These are phyloP conservation scores for Penicillium sp. DNA, from an alignment of 2,329 filamentous ascomycete species.

Conservation along the genomic window DNA sequence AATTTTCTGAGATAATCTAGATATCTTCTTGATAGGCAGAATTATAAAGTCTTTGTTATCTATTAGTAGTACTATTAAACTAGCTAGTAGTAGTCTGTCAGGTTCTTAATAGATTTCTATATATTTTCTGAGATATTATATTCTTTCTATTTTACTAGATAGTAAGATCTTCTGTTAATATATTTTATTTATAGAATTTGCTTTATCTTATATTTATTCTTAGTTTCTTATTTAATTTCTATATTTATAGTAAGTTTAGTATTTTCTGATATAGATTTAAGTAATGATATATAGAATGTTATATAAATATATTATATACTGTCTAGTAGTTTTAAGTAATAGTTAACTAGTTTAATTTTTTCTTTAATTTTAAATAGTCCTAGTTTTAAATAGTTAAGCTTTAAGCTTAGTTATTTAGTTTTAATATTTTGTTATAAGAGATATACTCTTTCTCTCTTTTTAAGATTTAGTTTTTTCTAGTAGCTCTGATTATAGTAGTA, in stretches of 20 bases:
- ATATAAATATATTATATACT: background rate
- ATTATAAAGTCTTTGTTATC: too few relatives aligned
- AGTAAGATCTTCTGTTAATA: too few relatives aligned
- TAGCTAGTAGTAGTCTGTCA: constrained; percentile 9
- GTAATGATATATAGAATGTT: background rate
- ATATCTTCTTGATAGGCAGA: too few relatives aligned
- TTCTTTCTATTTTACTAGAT: too few relatives aligned
- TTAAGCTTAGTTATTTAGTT: background rate
- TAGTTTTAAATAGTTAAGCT: background rate
- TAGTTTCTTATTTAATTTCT: too few relatives aligned
- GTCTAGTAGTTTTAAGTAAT: background rate
- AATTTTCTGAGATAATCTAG: too few relatives aligned
- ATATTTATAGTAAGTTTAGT: too few relatives aligned
- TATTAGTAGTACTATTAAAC: constrained; percentile 3
- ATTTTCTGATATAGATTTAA: background rate
- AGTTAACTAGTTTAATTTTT: constrained; percentile 8
- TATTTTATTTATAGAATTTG: too few relatives aligned
- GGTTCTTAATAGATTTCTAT: constrained; percentile 12
- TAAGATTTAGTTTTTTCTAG: background rate
- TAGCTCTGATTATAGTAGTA: too few relatives aligned
- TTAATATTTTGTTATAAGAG: constrained; percentile 4
- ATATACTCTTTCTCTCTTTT: background rate
- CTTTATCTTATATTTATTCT: too few relatives aligned
- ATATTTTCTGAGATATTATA: constrained; percentile 1
- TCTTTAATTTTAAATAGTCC: constrained; percentile 3